These are phyloP conservation scores for Lathyrus sativus DNA, from an alignment of 306 rosid genomes.

Conservation along the genomic window DNA sequence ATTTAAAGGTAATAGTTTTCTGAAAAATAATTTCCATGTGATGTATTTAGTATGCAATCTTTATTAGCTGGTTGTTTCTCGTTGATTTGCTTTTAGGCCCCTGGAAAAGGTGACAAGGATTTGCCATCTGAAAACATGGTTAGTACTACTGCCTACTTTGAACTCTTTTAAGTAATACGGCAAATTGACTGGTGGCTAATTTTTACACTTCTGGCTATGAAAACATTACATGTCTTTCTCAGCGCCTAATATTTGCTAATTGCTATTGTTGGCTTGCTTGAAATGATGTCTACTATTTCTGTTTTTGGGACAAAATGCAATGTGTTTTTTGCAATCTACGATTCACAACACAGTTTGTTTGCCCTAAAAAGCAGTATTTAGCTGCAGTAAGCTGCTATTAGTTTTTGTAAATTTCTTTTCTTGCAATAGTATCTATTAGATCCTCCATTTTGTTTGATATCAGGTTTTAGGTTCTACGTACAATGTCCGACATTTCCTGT, in stretches of 20 bases:
- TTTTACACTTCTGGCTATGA: constrained; percentile 11
- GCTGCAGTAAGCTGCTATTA: background rate
- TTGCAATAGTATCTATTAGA: background rate
- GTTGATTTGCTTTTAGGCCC: constrained; percentile 66
- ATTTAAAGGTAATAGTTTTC: constrained; percentile 69
- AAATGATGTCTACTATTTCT: constrained; percentile 13
- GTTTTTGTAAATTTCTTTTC: background rate
- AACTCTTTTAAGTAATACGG: constrained; percentile 25
- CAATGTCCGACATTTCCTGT: background rate
- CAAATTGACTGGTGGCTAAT: background rate
- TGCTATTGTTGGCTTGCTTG: constrained; percentile 6
- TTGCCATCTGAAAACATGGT: constrained; percentile 91
- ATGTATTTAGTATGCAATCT: background rate
- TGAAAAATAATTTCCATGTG: constrained; percentile 3
- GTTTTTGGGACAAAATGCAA: background rate
- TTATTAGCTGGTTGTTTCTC: constrained; percentile 35
- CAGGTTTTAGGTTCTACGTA: background rate
- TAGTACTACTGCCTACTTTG: constrained; percentile 46
- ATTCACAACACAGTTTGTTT: background rate
- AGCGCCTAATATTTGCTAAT: constrained; percentile 7
- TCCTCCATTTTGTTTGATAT: constrained; percentile 8
- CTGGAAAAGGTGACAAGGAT: constrained; percentile 88
- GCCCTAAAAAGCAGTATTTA: background rate
- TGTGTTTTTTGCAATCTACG: background rate
- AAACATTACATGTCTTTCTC: constrained; percentile 11